A percentile compares a stretch with the other conserved stretches of the same genome.
These are phyloP conservation scores for Lotus japonicus DNA, from an alignment of 306 rosid genomes.

Conservation along the genomic window DNA sequence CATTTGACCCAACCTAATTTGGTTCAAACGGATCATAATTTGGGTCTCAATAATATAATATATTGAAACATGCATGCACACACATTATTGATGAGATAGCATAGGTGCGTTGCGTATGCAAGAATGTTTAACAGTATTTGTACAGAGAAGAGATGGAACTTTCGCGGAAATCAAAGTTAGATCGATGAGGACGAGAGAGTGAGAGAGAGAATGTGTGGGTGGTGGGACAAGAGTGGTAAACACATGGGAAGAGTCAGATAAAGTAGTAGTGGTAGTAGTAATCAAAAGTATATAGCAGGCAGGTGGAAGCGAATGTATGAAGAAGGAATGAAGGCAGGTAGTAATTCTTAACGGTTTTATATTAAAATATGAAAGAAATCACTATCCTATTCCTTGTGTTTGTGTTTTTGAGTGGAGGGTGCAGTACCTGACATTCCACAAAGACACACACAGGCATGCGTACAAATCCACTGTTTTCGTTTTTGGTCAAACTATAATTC, in stretches of 20 bases:
- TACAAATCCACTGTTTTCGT: slow-evolving; percentile 1
- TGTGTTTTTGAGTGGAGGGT: slow-evolving; percentile 7
- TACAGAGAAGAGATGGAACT: slow-evolving; percentile 21
- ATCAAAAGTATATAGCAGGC: not conserved
- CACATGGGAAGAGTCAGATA: slow-evolving; percentile 82
- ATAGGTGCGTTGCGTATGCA: not conserved
- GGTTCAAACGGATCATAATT: too few species aligned
- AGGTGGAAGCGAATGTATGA: not conserved
- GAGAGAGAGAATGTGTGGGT: slow-evolving; percentile 1
- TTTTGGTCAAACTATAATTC: slow-evolving; percentile 9
- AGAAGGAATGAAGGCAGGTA: too few species aligned
- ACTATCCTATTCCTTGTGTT: not conserved
- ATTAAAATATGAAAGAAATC: not conserved
- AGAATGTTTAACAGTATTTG: slow-evolving; percentile 3
- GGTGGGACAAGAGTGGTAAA: slow-evolving; percentile 37
- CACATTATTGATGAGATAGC: not conserved
- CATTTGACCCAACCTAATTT: too few species aligned
- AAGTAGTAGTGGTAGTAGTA: slow-evolving; percentile 33
- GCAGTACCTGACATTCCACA: slow-evolving; percentile 19
- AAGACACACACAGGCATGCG: slow-evolving; percentile 31
- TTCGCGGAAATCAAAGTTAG: slow-evolving; percentile 68
- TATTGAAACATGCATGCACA: too few species aligned
- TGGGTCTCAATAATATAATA: not conserved
- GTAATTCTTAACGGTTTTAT: slow-evolving; percentile 4
- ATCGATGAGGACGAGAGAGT: slow-evolving; percentile 23